These are phyloP conservation scores for Trichoderma asperelloides DNA, from an alignment of 495 filamentous ascomycete genomes.

Conservation along the genomic window DNA sequence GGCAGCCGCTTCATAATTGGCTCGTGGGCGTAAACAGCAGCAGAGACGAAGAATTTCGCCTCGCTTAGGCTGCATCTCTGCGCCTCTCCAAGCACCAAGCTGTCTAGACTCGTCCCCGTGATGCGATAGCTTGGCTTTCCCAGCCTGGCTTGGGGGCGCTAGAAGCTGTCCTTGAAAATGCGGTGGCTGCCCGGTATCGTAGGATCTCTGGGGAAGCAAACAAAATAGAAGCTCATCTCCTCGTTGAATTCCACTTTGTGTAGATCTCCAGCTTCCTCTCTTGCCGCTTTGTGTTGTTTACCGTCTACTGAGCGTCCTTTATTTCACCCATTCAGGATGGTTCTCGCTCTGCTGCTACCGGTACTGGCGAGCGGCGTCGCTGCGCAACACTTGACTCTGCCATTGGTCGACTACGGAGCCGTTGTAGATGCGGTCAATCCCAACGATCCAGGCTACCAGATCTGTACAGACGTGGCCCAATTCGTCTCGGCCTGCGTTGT, in stretches of 20 bases:
- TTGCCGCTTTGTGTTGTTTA: background rate
- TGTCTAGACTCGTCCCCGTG: background rate
- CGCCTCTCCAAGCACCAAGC: background rate
- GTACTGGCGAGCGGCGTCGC: background rate
- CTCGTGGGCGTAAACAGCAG: background rate
- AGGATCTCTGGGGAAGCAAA: background rate
- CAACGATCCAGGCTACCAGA: background rate
- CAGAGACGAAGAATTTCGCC: background rate
- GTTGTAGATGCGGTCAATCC: background rate
- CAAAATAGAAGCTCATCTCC: background rate
- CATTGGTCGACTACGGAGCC: background rate
- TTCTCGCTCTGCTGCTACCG: background rate
- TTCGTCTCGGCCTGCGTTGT: background rate
- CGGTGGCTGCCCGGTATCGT: background rate
- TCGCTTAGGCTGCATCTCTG: constrained; percentile 4
- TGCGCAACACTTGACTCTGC: background rate
- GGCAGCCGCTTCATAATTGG: background rate
- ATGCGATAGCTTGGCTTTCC: background rate
- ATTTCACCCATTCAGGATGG: background rate
- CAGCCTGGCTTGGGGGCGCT: background rate
- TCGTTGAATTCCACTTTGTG: background rate
- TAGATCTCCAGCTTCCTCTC: background rate
- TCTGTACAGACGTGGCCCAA: background rate
- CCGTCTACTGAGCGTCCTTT: background rate
- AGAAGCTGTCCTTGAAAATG: background rate